A percentile compares a stretch with the other conserved stretches of the same genome.
Conservation (phyloP, 805 yeast species). For the Candida boleticola region DNA sequence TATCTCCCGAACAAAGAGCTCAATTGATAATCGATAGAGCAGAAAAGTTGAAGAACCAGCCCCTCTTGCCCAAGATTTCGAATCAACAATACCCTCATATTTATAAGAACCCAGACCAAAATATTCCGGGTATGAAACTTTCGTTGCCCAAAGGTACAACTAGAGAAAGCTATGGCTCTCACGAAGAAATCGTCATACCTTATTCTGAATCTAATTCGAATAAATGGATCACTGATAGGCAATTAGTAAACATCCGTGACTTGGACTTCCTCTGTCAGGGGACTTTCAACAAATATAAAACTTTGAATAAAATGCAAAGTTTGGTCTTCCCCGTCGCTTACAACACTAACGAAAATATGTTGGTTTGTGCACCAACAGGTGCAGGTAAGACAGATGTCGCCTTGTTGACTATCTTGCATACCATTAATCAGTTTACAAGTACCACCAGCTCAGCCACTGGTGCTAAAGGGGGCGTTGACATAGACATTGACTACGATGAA, state of each 20-base stretch:
- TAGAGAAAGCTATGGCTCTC: conserved; percentile 53
- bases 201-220: conserved; percentile 53
- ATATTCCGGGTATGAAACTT: conserved; percentile 77
- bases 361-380: conserved; percentile 97
- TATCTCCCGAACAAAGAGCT: conserved; percentile 56
- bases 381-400: conserved; percentile 98
- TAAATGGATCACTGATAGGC: conserved; percentile 39
- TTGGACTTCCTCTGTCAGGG: conserved; percentile 79
- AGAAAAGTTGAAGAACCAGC: conserved; percentile 46
- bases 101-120: conserved; percentile 65
- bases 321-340: conserved; percentile 90
- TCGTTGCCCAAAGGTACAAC: conserved; percentile 80
- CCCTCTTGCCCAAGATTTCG: conserved; percentile 44
- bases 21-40: conserved; percentile 52
- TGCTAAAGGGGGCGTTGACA: conserved; percentile 32
- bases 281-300: conserved; percentile 75
- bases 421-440: conserved; percentile 68
- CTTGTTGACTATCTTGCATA: conserved; percentile 70
- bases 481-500: conserved; percentile 73
- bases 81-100: conserved; percentile 81
- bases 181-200: conserved; percentile 86
- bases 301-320: conserved; percentile 85
- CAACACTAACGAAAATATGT: conserved; percentile 89
- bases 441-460: conserved; percentile 45
- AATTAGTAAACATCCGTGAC: conserved; percentile 55